Base-by-base conservation (phyloP, 805 yeast genomes). In the Spathaspora boniae region DNA sequence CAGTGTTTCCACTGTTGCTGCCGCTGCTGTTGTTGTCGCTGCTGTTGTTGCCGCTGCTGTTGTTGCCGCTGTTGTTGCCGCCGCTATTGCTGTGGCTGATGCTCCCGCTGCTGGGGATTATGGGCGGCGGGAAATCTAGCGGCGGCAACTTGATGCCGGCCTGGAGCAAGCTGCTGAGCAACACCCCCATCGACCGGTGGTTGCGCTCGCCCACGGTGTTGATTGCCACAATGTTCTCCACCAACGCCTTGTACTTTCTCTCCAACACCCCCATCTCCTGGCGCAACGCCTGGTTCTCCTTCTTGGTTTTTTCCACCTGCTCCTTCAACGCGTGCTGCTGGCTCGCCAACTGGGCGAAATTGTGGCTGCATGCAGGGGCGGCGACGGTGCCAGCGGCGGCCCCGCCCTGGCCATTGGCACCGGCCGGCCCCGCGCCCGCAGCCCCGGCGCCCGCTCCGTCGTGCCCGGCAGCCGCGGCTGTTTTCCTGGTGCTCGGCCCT, bases 141-240 rank as follows among this genome's bases (percentile, higher is more conserved):
- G 71, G 74, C 2, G 89, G 88, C n/a, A 83, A 45, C 36, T 82
- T 74, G 30, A 82, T 75, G 2, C 93, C 93, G 11, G 77, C 67
- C 43, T 68, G 78, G 5, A 61, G 47, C 26, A 84, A 57, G 26
- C 76, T 62, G 33, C 66, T 65, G 17, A 75, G 65, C 21, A 84
- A 53, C 2, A 70, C 50, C 26, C 68, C 68, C 44, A 84, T 66
- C 32, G 80, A 70, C 26, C 68, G 62, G 34, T 72, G 66, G 45
- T 74, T 70, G 26, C 80, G 64, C 45, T 81, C 86, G 51, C 79
- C 76, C 8, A 70, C 62, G 12, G 70, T 63, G 46, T 78, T 78
- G 41, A 80, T 58, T 0, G 78, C 64, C 9, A 82, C 67, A 31
- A 82, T 56, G 41, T 78, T 72, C 35, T 81, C 84, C 26, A 83